Evolutionary conservation across 75 land plant species (phyloP), one percentile per base, ranked within the genome.

Genomic region (Selaginella moellendorffii): DNA sequence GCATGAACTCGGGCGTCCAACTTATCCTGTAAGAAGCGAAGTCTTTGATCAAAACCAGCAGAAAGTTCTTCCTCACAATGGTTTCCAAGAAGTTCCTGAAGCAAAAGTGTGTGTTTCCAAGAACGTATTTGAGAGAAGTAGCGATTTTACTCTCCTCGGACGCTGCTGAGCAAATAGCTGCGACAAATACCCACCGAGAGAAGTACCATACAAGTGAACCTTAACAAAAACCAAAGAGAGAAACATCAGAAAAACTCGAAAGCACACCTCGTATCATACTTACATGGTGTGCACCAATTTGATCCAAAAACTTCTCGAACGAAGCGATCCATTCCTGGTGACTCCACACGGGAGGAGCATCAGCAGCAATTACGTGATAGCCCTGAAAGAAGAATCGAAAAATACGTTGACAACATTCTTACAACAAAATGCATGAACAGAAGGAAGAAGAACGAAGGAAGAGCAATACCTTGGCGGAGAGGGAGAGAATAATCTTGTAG

Each of bases 141-240:
- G 69, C 28, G 97, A 92, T 51, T 73, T 76, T 27, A 92, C 95
- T 14, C 97, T 83, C 36, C 95, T 75, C 25, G 95, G 95, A 18
- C 89, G 86, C 68, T 85, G 78, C 61, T 92, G 87, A 28, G 86
- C 86, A 88, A 92, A 92, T 28, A 92, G 71, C 74, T 88, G 96
- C 42, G 89, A 95, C 30, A 92, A 75, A 75, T 85, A 92, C 25
- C 97, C 97, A 61, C 97, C 97, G 70, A 92, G 84, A 22, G 86
- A 81, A 28, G 97, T 88, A 0, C 97, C 97, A 78, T 92, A 92
- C 27, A 92, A 67, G 73, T 92, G 97, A 52, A 92, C 83, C 97
- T 91, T 70, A 30, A 62, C 12, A 36, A 5, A 36, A 36, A 36
- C 46, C 5, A 14, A 14, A 36, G 46, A 5, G 14, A 36, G 5